Evolutionary conservation across 306 rosid genomes (phyloP).

Genomic region (Gastrolobium villosum): DNA sequence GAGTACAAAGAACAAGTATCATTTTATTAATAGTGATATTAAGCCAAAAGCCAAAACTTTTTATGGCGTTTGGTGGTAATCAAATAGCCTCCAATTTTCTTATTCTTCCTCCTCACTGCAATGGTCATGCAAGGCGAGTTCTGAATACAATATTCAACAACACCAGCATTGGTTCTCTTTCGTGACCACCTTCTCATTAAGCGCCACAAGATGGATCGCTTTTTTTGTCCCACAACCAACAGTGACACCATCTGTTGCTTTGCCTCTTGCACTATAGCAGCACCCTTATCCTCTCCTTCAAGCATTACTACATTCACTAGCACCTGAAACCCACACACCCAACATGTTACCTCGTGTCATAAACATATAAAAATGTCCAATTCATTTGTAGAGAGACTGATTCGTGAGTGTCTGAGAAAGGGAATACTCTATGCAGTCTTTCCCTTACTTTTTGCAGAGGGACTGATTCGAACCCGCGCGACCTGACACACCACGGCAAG

Average conservation of each 20-base stretch:
- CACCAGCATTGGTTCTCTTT: constrained; percentile 47
- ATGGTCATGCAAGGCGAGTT: constrained; percentile 83
- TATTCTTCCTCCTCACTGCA: constrained; percentile 87
- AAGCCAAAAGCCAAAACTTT: constrained; percentile 96
- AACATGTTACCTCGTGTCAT: neutral
- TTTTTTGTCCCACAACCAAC: constrained; percentile 81
- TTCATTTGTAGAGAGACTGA: too few relatives aligned
- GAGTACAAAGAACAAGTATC: neutral
- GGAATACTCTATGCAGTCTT: too few relatives aligned
- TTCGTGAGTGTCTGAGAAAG: too few relatives aligned
- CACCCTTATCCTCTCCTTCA: constrained; percentile 78
- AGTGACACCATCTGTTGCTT: constrained; percentile 70
- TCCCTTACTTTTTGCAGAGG: too few relatives aligned
- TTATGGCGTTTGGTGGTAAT: constrained; percentile 93
- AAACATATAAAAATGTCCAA: neutral
- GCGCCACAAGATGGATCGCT: constrained; percentile 59
- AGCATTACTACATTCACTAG: constrained; percentile 68
- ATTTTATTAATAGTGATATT: constrained; percentile 10
- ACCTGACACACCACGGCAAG: too few relatives aligned
- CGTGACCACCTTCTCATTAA: constrained; percentile 49
- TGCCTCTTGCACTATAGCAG: constrained; percentile 78
- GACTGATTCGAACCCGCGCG: too few relatives aligned
- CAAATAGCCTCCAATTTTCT: constrained; percentile 81
- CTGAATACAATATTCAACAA: constrained; percentile 79
- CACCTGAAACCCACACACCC: constrained; percentile 56